phyloP scores from a whole-genome alignment of 345 rosid genomes.

The Citrus maxima region DNA sequence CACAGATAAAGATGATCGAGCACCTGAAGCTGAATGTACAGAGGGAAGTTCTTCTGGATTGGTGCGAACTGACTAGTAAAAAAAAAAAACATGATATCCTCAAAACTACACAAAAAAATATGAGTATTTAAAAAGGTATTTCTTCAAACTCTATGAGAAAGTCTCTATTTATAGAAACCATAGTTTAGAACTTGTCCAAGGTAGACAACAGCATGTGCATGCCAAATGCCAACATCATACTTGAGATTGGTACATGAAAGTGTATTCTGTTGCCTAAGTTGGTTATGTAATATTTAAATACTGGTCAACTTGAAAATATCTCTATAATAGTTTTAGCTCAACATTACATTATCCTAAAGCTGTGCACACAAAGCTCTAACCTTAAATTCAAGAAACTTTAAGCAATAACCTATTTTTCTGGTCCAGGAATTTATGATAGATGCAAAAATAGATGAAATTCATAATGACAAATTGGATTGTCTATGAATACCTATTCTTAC shows the following conservation, averaged over 20 bases:
- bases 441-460: not conserved
- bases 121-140: not conserved
- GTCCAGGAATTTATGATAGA: not conserved
- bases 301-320: not conserved
- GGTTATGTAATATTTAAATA: not conserved
- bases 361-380: not conserved
- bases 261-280: not conserved
- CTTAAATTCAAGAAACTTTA: not conserved
- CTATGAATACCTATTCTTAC: not conserved
- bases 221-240: not conserved
- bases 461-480: not conserved
- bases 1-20: slow-evolving; percentile 26
- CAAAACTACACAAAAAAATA: slow-evolving; percentile 7
- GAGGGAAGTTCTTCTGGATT: slow-evolving; percentile 52
- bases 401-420: not conserved
- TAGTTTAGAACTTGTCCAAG: not conserved
- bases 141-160: too few relatives aligned
- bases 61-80: slow-evolving; percentile 55
- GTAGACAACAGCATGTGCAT: not conserved
- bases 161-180: not conserved
- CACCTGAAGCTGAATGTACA: slow-evolving; percentile 39
- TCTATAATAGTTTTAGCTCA: not conserved
- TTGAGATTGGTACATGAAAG: not conserved
- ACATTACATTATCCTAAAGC: not conserved
- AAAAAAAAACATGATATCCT: slow-evolving; percentile 11